Percentiles rank a stretch among this genome's conserved stretches.
These are phyloP conservation scores for Durotheca rogersii DNA, from an alignment of 495 filamentous ascomycete species.

Conservation along the genomic window DNA sequence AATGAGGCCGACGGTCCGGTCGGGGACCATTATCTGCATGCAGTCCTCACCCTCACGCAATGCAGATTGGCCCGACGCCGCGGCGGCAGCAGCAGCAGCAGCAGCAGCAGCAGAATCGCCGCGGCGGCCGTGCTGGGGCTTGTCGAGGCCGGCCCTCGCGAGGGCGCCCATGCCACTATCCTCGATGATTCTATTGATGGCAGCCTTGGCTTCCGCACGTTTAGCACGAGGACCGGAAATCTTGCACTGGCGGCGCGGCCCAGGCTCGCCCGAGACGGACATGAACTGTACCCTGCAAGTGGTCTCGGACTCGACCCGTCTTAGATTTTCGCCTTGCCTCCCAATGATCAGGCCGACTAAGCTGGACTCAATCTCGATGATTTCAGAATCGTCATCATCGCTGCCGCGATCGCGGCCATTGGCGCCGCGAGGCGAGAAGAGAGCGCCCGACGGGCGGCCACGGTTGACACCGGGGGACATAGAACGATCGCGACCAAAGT, in stretches of 20 bases:
- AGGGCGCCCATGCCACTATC: slow-evolving; percentile 69
- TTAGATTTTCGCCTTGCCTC: slow-evolving; percentile 76
- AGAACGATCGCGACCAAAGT: slow-evolving; percentile 63
- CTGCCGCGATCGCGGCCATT: slow-evolving; percentile 54
- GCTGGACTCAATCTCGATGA: slow-evolving; percentile 72
- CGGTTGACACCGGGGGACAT: slow-evolving; percentile 56
- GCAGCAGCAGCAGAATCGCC: slow-evolving; percentile 26
- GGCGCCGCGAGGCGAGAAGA: slow-evolving; percentile 50
- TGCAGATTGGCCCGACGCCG: slow-evolving; percentile 50
- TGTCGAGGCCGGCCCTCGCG: slow-evolving; percentile 42
- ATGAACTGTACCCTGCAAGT: slow-evolving; percentile 79
- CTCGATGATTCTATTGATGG: slow-evolving; percentile 78
- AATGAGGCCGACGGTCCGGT: slow-evolving; percentile 80
- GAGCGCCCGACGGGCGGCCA: slow-evolving; percentile 41
- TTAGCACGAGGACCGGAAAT: slow-evolving; percentile 68
- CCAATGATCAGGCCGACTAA: slow-evolving; percentile 84
- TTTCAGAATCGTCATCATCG: slow-evolving; percentile 64
- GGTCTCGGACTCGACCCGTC: slow-evolving; percentile 73
- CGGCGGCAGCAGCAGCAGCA: no score
- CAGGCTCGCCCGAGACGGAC: slow-evolving; percentile 64
- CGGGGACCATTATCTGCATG: slow-evolving; percentile 86
- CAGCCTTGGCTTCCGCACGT: slow-evolving; percentile 67
- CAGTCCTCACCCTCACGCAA: slow-evolving; percentile 71
- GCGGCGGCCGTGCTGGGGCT: slow-evolving; percentile 25
- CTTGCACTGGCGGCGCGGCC: slow-evolving; percentile 70